Evolutionary conservation across 2,329 filamentous ascomycete genomes (phyloP), one percentile per base, ranked within the genome.

Genomic region (Periconia sp.): DNA sequence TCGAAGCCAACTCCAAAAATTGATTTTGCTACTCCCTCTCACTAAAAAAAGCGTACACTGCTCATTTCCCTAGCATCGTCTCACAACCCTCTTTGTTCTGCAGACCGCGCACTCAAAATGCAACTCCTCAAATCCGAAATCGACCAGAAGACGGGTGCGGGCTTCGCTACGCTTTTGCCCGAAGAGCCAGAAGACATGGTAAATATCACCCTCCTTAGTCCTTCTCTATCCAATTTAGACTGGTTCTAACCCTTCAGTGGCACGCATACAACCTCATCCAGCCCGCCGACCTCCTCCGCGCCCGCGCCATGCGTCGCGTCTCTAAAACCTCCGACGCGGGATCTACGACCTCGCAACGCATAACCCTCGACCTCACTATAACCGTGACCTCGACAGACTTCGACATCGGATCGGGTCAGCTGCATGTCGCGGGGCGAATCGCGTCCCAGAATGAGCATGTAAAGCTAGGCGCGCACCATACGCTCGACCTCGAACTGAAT

Each of bases 401-500:
- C 60, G 86, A 89, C 63, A 75, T 85, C 9, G 82, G 84, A 55
- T 83, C 79, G 39, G 81, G 81, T 3, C 82, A 87, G 56, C 75
- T 89, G 3, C 86, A 89, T 59, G 84, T 89, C 16, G 80, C 79
- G 3, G 86, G 86, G 1, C 77, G 79, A 35, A 84, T 88, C 10
- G 74, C 80, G 5, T 80, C 80, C 16, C 84, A 88, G 65, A 89
- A 86, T 56, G 79, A 83, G 47, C 77, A 82, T 60, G 86, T 87
- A 23, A 84, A 83, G 59, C 72, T 87, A 13, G 86, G 86, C 12
- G 78, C 82, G 50, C 82, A 82, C 58, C 86, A 89, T 63, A 89
- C 86, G 0, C 76, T 89, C 2, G 92, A 96, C 55, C 80, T 99
- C 32, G 92, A 96, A 67, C 78, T 96, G 44, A 85, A 94, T 60